phyloP scores from a whole-genome alignment of 2,329 filamentous ascomycete species.

The Daldinia sp. region DNA sequence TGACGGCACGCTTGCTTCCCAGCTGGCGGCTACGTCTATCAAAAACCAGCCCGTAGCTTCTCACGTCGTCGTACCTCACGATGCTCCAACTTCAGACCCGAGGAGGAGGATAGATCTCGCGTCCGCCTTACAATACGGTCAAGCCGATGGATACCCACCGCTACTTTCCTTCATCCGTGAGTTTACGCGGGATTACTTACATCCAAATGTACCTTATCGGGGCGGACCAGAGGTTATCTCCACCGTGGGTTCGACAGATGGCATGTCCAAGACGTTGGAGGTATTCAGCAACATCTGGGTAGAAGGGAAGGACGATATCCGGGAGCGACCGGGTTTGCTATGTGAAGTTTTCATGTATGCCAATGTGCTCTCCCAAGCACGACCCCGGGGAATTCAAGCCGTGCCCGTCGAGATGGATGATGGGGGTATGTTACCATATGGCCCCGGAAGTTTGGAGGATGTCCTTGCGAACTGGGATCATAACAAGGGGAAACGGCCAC shows the following conservation, averaged over 20 bases:
- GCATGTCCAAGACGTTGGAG: constrained; percentile 79
- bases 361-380: constrained; percentile 73
- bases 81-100: constrained; percentile 61
- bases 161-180: constrained; percentile 80
- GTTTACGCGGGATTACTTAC: constrained; percentile 78
- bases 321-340: constrained; percentile 78
- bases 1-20: constrained; percentile 49
- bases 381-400: constrained; percentile 75
- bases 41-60: constrained; percentile 47
- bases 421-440: constrained; percentile 79
- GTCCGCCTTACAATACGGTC: constrained; percentile 86
- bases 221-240: constrained; percentile 80
- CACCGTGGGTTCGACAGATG: constrained; percentile 86
- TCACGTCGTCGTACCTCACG: constrained; percentile 72
- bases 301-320: constrained; percentile 69
- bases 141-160: constrained; percentile 81
- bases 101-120: constrained; percentile 79
- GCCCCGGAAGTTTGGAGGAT: constrained; percentile 77
- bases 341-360: constrained; percentile 84
- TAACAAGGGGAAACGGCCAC: constrained; percentile 75
- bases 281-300: constrained; percentile 80
- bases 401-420: constrained; percentile 79
- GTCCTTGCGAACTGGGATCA: constrained; percentile 85
- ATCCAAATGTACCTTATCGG: constrained; percentile 82
- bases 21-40: constrained; percentile 47